Conservation (phyloP, 2,329 filamentous ascomycete genomes). For the Epichloe aotearoae region DNA sequence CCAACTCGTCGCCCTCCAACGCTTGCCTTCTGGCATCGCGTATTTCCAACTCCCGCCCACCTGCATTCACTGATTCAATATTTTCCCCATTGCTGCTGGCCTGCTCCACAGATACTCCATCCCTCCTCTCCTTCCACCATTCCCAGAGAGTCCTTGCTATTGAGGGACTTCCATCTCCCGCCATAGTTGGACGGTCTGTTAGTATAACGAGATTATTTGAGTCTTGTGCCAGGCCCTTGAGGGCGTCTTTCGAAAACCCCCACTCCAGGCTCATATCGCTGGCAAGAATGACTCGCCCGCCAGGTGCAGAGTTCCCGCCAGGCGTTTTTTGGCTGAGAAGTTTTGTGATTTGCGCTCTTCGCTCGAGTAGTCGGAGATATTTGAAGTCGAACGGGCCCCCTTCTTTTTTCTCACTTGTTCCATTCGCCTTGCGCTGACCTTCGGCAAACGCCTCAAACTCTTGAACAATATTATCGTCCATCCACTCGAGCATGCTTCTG, state of each 20-base stretch:
- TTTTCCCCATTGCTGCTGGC: slow-evolving; percentile 36
- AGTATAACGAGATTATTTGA: slow-evolving; percentile 74
- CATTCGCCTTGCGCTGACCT: slow-evolving; percentile 31
- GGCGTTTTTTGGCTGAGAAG: slow-evolving; percentile 36
- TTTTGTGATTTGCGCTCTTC: slow-evolving; percentile 64
- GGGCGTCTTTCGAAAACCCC: slow-evolving; percentile 79
- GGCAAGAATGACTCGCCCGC: slow-evolving; percentile 69
- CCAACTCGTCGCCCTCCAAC: slow-evolving; percentile 62
- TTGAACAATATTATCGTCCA: slow-evolving; percentile 88
- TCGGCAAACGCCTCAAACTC: slow-evolving; percentile 70
- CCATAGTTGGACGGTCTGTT: slow-evolving; percentile 55
- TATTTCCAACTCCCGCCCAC: slow-evolving; percentile 48
- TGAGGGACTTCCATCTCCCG: slow-evolving; percentile 31
- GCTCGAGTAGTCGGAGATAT: slow-evolving; percentile 70
- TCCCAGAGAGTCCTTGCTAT: slow-evolving; percentile 68
- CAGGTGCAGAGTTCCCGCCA: slow-evolving; percentile 26
- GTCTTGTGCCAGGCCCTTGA: slow-evolving; percentile 62
- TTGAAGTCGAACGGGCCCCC: slow-evolving; percentile 81
- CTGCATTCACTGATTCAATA: slow-evolving; percentile 53
- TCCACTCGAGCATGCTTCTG: slow-evolving; percentile 96
- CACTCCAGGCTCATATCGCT: slow-evolving; percentile 85
- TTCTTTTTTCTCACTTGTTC: slow-evolving; percentile 38
- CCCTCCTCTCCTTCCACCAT: slow-evolving; percentile 57
- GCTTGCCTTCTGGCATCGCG: slow-evolving; percentile 48
- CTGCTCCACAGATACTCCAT: slow-evolving; percentile 48